Base-by-base conservation (phyloP, 768 basidiomycete species). In the Russula sp. region DNA sequence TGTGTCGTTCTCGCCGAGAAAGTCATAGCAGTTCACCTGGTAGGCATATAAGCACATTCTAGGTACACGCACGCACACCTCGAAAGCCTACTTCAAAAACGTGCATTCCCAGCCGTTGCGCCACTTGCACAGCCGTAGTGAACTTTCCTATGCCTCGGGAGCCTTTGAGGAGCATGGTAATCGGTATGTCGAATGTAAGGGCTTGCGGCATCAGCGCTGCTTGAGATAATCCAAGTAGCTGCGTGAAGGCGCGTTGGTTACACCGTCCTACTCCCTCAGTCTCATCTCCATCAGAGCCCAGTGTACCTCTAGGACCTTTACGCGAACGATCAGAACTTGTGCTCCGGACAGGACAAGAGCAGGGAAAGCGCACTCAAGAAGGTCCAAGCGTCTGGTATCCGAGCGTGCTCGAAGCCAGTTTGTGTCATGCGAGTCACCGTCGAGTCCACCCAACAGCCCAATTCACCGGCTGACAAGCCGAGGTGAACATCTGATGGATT, bases 391-490 rank as follows among this genome's bases (percentile, higher is more conserved):
- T 83, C 80, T 32, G 84, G 88, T 44, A 86, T 78, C 61, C 80
- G 77, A 7, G 77, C 77, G 65, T 88, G 82, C 68, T 93, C 91
- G 7, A 91, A 69, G 0, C 96, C 94, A 0, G 84, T 80, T 72
- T 95, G 91, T 8, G 89, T 73, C 69, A 98, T 83, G 57, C 85
- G 84, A 20, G 96, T 96, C 7, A 80, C 71, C 1, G 78, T 71
- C 1, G 85, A 75, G 68, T 98, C 91, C 20, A 97, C 79, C 82
- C 89, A 90, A 69, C 89, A 95, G 0, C 96, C 96, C 18, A 94
- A 71, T 68, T 91, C 84, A 5, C 89, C 90, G 20, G 80, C 72
- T 0, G 80, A 79, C 2, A 80, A 80, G 16, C 84, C 82, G 27
- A 81, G 76, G 66, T 84, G 82, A 6, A 82, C 71, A 64, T 86